Evolutionary conservation across 1,284 basidiomycete species (phyloP).

Genomic region (Naganishia liquefaciens): DNA sequence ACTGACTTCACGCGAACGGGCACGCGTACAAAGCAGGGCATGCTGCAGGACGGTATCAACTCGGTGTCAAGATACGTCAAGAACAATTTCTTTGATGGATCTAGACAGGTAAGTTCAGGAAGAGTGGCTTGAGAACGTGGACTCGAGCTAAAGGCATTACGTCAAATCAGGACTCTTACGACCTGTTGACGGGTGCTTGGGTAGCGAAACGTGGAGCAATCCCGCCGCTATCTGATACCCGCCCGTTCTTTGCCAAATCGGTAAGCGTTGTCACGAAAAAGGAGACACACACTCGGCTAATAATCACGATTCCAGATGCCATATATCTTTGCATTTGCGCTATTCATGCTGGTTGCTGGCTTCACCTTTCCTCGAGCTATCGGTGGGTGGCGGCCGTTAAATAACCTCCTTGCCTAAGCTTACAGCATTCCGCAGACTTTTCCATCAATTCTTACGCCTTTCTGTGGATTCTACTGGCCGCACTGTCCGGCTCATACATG

Average conservation of each 20-base stretch:
- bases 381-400: constrained; percentile 60
- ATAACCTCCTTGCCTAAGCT: not conserved
- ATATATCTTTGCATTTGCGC: constrained; percentile 73
- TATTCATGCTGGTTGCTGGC: constrained; percentile 84
- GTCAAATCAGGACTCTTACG: constrained; percentile 74
- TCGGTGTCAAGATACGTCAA: constrained; percentile 83
- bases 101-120: constrained; percentile 66
- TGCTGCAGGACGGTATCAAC: constrained; percentile 84
- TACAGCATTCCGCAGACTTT: constrained; percentile 34
- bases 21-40: constrained; percentile 76
- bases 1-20: constrained; percentile 96
- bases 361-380: constrained; percentile 78
- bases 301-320: constrained; percentile 67
- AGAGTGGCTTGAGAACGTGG: not conserved
- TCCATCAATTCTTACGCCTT: constrained; percentile 65
- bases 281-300: constrained; percentile 11
- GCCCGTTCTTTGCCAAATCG: constrained; percentile 76
- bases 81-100: constrained; percentile 97
- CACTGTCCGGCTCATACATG: constrained; percentile 67
- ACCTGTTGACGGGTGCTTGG: constrained; percentile 91
- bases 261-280: constrained; percentile 58
- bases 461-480: constrained; percentile 70
- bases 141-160: not conserved
- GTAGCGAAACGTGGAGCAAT: constrained; percentile 69
- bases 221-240: constrained; percentile 72